Base-by-base conservation (phyloP, 2,329 filamentous ascomycete species). In the Biscogniauxia mediterranea region DNA sequence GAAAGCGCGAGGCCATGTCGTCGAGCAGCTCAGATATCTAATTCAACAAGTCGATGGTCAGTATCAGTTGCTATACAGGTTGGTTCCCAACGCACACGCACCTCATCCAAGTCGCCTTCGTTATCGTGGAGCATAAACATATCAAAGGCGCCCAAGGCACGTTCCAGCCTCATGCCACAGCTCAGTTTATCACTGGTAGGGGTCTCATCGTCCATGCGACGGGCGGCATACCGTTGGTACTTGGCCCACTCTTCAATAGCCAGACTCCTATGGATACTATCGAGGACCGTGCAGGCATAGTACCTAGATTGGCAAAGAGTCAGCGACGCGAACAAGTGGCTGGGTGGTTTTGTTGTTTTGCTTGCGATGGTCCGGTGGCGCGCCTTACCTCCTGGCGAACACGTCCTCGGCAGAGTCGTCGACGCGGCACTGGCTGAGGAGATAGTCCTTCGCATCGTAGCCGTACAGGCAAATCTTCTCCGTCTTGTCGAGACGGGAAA, bases 361-460 rank as follows among this genome's bases (percentile, higher is more conserved):
- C 5, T 9, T 32, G 28, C 5, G 54, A 9, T 6, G 42, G 52
- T n/a, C 28, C 28, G 20, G 52, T 46, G 23, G 46, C 20, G 52
- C 32, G 53, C 64, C 60, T 32, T 60, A 72, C 69, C 70, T 91
- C 67, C 66, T 62, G 15, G 94, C 91, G 69, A 99, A 78, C 57
- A 90, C 85, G 77, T 97, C 92, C 15, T 90, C 85, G 4, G 79
- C 81, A 50, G 85, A 80, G 13, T 89, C 83, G 17, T 82, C 78
- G 38, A 83, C 81, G 11, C 79, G 79, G 62, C 83, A 85, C 71
- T 96, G 88, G 59, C 83, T 80, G 62, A 93, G 70, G 55, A 98
- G 82, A 58, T 88, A 88, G 74, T 97, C 93, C 74, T 97, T 97
- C 53, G 89, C 91, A 78, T 98, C 93, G 70, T 93, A 94, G 0